Percentiles rank a stretch among this genome's conserved stretches.
phyloP scores from a whole-genome alignment of 306 rosid species.

The Vigna unguiculata region DNA sequence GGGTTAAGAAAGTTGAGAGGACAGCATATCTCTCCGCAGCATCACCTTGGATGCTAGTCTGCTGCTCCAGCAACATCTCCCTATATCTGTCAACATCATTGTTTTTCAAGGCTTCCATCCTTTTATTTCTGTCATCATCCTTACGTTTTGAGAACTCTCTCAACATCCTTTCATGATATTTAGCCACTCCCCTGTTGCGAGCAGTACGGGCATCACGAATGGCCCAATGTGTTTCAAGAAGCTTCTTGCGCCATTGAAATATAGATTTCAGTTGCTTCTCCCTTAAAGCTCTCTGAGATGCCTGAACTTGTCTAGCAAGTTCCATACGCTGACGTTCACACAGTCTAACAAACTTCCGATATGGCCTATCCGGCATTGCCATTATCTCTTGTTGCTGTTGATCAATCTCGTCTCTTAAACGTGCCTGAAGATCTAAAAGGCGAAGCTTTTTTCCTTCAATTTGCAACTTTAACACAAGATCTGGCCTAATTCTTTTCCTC shows the following conservation, averaged over 20 bases:
- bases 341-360: slow-evolving; percentile 87
- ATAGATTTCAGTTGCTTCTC: slow-evolving; percentile 95
- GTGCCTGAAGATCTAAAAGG: slow-evolving; percentile 86
- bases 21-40: slow-evolving; percentile 98
- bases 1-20: slow-evolving; percentile 88
- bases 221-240: slow-evolving; percentile 96
- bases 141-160: slow-evolving; percentile 93
- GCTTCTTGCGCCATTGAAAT: slow-evolving; percentile 96
- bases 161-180: slow-evolving; percentile 94
- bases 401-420: slow-evolving; percentile 94
- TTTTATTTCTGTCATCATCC: slow-evolving; percentile 89
- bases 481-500: slow-evolving; percentile 95
- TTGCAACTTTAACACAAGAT: slow-evolving; percentile 89
- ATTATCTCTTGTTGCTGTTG: slow-evolving; percentile 98
- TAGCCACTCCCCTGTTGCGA: slow-evolving; percentile 97
- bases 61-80: slow-evolving; percentile 97
- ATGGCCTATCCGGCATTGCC: slow-evolving; percentile 99
- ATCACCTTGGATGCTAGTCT: slow-evolving; percentile 85
- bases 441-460: slow-evolving; percentile 96
- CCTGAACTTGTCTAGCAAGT: slow-evolving; percentile 90
- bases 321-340: slow-evolving; percentile 98
- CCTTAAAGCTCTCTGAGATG: slow-evolving; percentile 83
- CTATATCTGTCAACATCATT: slow-evolving; percentile 98
- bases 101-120: slow-evolving; percentile 98
- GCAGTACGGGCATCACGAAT: slow-evolving; percentile 98